These are phyloP conservation scores for Xylaria sp. DNA, from an alignment of 2,329 filamentous ascomycete genomes.

Conservation along the genomic window DNA sequence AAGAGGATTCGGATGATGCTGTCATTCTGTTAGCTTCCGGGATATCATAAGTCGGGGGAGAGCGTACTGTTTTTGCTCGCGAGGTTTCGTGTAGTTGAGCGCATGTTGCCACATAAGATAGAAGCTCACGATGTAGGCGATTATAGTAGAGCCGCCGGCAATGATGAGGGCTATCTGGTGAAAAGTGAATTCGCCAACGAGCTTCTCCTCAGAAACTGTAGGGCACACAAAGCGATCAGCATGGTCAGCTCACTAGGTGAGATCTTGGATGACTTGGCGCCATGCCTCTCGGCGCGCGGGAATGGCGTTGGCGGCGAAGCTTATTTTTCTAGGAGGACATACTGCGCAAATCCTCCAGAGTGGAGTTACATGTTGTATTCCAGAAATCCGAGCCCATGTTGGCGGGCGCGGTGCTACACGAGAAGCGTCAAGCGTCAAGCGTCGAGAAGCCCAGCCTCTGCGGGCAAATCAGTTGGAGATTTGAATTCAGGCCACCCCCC, in stretches of 20 bases:
- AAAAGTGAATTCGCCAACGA: conserved; percentile 58
- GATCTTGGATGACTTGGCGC: conserved; percentile 8
- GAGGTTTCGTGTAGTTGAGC: conserved; percentile 63
- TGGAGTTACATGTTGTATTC: conserved; percentile 45
- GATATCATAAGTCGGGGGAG: not conserved
- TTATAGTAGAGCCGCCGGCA: conserved; percentile 52
- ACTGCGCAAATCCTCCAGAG: conserved; percentile 44
- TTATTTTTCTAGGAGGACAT: conserved; percentile 31
- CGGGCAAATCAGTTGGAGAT: too few species aligned
- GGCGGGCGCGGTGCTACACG: conserved; percentile 2
- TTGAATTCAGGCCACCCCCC: conserved; percentile 3
- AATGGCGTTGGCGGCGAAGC: conserved; percentile 24
- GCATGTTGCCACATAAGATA: conserved; percentile 66
- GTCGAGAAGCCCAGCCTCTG: not conserved
- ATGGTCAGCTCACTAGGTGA: conserved; percentile 18
- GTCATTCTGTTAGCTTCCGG: conserved; percentile 46
- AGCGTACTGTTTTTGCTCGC: conserved; percentile 60
- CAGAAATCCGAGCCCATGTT: conserved; percentile 22
- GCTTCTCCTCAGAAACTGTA: conserved; percentile 53
- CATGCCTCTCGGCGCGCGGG: conserved; percentile 34
- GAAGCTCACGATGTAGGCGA: conserved; percentile 59
- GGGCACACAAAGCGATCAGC: conserved; percentile 34
- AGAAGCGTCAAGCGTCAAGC: not conserved
- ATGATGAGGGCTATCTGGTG: conserved; percentile 61
- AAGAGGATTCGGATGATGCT: conserved; percentile 83